phyloP scores from a whole-genome alignment of 805 yeast species.

The Spathaspora arborariae region DNA sequence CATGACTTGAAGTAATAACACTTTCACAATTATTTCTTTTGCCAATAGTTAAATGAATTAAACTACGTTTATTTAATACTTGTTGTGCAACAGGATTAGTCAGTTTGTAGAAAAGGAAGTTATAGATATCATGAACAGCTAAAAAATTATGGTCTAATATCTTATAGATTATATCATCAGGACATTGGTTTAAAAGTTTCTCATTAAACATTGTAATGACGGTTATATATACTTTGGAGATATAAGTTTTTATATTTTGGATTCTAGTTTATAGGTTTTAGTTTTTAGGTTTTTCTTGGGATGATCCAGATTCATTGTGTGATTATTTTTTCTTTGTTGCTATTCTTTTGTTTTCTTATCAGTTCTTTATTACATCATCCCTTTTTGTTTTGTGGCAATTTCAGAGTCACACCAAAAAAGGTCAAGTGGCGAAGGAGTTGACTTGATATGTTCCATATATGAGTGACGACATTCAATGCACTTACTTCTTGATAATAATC shows the following conservation, averaged over 20 bases:
- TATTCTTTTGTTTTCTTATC: not conserved
- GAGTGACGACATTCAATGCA: no score
- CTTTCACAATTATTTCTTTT: constrained; percentile 2
- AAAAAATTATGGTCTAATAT: constrained; percentile 4
- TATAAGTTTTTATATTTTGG: no score
- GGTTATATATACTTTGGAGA: not conserved
- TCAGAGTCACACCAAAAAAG: not conserved
- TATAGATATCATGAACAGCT: constrained; percentile 3
- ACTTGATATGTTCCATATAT: no score
- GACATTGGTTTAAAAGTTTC: constrained; percentile 3
- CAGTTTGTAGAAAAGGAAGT: constrained; percentile 2
- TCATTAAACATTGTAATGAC: constrained; percentile 1
- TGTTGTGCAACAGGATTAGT: constrained; percentile 4
- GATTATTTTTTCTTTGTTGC: not conserved
- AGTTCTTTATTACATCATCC: not conserved
- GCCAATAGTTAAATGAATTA: constrained; percentile 5
- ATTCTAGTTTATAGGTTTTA: not conserved
- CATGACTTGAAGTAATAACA: constrained; percentile 4
- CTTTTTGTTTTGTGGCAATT: not conserved
- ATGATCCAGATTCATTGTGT: not conserved
- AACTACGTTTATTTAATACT: constrained; percentile 3
- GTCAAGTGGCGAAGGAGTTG: no score
- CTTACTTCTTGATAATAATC: no score
- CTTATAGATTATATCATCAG: constrained; percentile 7
- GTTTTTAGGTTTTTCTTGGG: not conserved